A percentile compares a stretch with the other conserved stretches of the same genome.
Conservation (phyloP, 306 rosid genomes). For the Astragalus membranaceus region DNA sequence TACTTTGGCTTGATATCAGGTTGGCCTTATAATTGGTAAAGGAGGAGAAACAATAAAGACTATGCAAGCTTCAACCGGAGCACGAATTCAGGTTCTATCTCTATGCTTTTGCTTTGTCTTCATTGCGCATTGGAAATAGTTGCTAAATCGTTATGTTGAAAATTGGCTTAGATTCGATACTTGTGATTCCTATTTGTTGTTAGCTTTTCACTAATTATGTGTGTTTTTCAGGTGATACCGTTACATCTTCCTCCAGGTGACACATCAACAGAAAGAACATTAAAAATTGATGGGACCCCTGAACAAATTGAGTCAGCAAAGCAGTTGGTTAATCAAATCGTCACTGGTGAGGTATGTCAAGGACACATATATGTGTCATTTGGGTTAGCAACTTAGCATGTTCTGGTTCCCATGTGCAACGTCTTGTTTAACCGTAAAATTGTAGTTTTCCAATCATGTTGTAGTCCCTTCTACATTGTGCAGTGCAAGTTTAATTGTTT, state of each 20-base stretch:
- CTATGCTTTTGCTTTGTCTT: background rate
- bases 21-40: conserved; percentile 94
- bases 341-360: conserved; percentile 40
- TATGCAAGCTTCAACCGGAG: conserved; percentile 87
- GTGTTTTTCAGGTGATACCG: conserved; percentile 65
- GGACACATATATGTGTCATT: background rate
- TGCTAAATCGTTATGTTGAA: background rate
- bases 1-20: conserved; percentile 34
- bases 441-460: background rate
- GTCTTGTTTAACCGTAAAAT: background rate
- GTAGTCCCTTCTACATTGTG: background rate
- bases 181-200: background rate
- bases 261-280: conserved; percentile 68
- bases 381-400: background rate
- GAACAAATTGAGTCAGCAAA: conserved; percentile 84
- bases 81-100: conserved; percentile 76
- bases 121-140: background rate
- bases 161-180: background rate
- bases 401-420: conserved; percentile 3
- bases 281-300: conserved; percentile 76
- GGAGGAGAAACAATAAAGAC: conserved; percentile 94
- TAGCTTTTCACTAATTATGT: background rate
- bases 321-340: conserved; percentile 73
- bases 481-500: background rate
- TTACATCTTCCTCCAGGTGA: conserved; percentile 97